Base-by-base conservation (phyloP, 768 basidiomycete species). In the Psilocybe sp. region DNA sequence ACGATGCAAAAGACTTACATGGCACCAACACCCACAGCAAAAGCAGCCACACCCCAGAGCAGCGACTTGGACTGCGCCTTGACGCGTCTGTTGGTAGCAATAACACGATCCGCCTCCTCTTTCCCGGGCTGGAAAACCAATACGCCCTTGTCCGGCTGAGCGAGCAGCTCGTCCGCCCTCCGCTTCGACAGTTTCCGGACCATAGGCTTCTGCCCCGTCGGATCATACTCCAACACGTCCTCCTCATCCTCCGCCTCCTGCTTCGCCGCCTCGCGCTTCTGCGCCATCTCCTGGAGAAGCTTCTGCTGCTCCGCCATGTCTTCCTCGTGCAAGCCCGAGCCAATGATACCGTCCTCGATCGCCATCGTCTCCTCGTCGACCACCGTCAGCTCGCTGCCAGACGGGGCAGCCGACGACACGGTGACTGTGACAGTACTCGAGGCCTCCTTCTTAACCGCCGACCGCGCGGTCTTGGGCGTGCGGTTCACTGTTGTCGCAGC, bases 31-130 rank as follows among this genome's bases (percentile, higher is more conserved):
- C 91, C 91, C 44, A 92, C 73, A 34, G 88, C 89, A 67, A 96
- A 95, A 15, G 87, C 87, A 34, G 88, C 76, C 15, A 87, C 73
- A 34, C 92, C 92, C 91, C 91, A 94, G 2, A 86, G 89, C 47
- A 86, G 74, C 33, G 84, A 83, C 68, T 87, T 89, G 58, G 81
- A 79, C 60, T 81, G 78, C 10, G 91, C 84, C 56, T 84, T 78
- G 54, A 84, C 73, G 40, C 91, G 78, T 41, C 77, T 78, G 63
- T 92, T 92, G 28, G 82, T 72, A 12, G 71, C 72, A 54, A 77
- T 75, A n/a, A 56, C 60, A 28, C 76, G 65, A 55, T 85, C 78
- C 40, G 76, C 79, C 1, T 68, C 60, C 64, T 87, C 84, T 7
- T 82, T 82, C 49, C 89, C 84, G 7, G 23, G 23, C 64, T 83